These are phyloP conservation scores for Piper betle DNA, from an alignment of 164 flowering plant species.

Conservation along the genomic window DNA sequence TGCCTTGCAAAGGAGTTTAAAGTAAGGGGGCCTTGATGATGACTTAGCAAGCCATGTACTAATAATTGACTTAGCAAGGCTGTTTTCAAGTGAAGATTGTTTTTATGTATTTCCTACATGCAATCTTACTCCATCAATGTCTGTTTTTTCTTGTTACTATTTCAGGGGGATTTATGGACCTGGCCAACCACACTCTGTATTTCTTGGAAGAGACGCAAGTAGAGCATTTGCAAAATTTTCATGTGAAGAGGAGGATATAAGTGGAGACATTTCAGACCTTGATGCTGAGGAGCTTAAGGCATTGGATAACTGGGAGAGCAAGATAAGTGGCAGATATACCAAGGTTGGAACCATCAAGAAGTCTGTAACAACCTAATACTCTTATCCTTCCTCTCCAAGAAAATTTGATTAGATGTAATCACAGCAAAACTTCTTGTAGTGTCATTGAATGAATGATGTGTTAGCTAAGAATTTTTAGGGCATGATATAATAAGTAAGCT, in stretches of 20 bases:
- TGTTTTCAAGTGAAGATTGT: too few relatives aligned
- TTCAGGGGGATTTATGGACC: slow-evolving; percentile 98
- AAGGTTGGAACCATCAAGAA: slow-evolving; percentile 73
- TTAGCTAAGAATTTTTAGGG: too few relatives aligned
- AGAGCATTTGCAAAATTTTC: slow-evolving; percentile 98
- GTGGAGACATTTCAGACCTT: slow-evolving; percentile 77
- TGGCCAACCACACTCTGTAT: slow-evolving; percentile 91
- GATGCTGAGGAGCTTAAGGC: slow-evolving; percentile 89
- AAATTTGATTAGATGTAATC: slow-evolving; percentile 14
- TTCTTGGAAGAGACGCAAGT: slow-evolving; percentile 94
- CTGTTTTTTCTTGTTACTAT: too few relatives aligned
- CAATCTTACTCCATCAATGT: too few relatives aligned
- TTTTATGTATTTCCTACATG: too few relatives aligned
- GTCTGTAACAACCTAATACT: slow-evolving; percentile 23
- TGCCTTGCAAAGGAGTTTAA: too few relatives aligned
- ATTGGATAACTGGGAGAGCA: slow-evolving; percentile 95
- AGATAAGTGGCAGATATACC: slow-evolving; percentile 84
- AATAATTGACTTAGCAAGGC: too few relatives aligned
- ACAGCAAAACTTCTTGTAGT: slow-evolving; percentile 18
- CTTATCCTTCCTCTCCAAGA: slow-evolving; percentile 7
- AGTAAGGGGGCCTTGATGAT: too few relatives aligned
- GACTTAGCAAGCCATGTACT: too few relatives aligned
- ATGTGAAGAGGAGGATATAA: slow-evolving; percentile 80
- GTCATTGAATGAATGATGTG: too few relatives aligned
- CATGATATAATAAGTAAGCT: too few relatives aligned